Percentiles rank a stretch among this genome's conserved stretches.
These are phyloP conservation scores for Trametes hirsuta DNA, from an alignment of 1,284 basidiomycete species.

Conservation along the genomic window DNA sequence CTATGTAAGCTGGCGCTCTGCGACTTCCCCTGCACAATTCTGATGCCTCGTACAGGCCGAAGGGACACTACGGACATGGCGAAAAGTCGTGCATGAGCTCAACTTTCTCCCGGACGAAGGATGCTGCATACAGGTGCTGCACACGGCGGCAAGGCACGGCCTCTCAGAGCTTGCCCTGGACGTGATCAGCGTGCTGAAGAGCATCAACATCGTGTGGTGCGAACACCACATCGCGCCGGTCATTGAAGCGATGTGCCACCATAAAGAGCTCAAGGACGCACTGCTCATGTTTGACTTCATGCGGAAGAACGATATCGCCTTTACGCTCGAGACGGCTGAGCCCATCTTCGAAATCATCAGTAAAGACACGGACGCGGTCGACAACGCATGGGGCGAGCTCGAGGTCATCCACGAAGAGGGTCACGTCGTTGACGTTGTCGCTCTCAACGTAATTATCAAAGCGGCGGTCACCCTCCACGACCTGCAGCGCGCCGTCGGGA, in stretches of 20 bases:
- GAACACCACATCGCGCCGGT: slow-evolving; percentile 76
- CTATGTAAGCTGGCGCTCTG: slow-evolving; percentile 53
- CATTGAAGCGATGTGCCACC: slow-evolving; percentile 63
- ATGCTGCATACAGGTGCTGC: slow-evolving; percentile 66
- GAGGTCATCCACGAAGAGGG: slow-evolving; percentile 62
- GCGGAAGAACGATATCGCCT: slow-evolving; percentile 50
- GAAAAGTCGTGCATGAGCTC: slow-evolving; percentile 54
- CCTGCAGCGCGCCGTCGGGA: slow-evolving; percentile 76
- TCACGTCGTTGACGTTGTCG: slow-evolving; percentile 55
- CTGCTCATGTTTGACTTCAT: slow-evolving; percentile 58
- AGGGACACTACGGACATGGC: slow-evolving; percentile 69
- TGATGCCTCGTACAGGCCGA: slow-evolving; percentile 50
- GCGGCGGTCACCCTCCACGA: slow-evolving; percentile 68
- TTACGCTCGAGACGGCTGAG: slow-evolving; percentile 49
- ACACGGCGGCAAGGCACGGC: slow-evolving; percentile 74
- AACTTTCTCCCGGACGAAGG: slow-evolving; percentile 74
- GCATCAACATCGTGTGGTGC: slow-evolving; percentile 50
- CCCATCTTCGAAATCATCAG: slow-evolving; percentile 57
- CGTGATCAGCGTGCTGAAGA: slow-evolving; percentile 58
- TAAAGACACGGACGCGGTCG: slow-evolving; percentile 56
- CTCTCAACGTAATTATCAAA: slow-evolving; percentile 68
- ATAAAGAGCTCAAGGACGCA: slow-evolving; percentile 59
- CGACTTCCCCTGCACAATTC: not conserved
- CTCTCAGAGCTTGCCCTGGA: slow-evolving; percentile 69
- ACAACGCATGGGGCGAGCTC: slow-evolving; percentile 66